Base-by-base conservation (phyloP, 768 basidiomycete genomes). In the Russula vinacea region DNA sequence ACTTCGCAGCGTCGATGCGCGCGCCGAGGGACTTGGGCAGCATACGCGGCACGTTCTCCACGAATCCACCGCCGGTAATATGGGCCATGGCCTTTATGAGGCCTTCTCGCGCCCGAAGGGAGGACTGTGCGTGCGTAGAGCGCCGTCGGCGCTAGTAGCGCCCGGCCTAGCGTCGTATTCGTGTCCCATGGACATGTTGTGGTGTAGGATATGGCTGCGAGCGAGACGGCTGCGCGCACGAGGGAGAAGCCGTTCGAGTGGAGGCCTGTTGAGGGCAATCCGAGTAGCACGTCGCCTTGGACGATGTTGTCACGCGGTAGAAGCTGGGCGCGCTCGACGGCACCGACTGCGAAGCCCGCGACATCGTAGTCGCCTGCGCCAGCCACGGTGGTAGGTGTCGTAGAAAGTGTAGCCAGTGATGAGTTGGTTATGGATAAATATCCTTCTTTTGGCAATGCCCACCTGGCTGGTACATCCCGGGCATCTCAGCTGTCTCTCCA, bases 231-330 rank as follows among this genome's bases (percentile, higher is more conserved):
- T 76, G 95, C 95, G 73, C 95, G 92, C 62, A 95, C 87, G 71
- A 99, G 87, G 52, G 96, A 99, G 79, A 96, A 98, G 2, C 96
- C 96, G 76, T 99, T 99, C 51, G 97, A 97, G 77, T 99, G 96
- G 19, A 94, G 71, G 11, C 96, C 96, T 1, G 94, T 92, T 13
- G 95, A 95, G 0, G 92, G 81, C 32, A 99, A 78, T 13, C 94
- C 96, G 44, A 99, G 83, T 14, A 99, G 78, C 52, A 95, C 76
- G 73, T 99, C 96, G 9, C 95, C 95, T 17, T 80, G 78, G 24
- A 75, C 70, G 70, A 98, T 92, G 67, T 83, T 78, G 19, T 81
- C 72, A 32, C 80, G 84, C 42, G 96, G 97, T 32, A 99, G 85
- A 62, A 98, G 82, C 54, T 80, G 75, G 52, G 82, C 71, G 39